Evolutionary conservation across 2,329 filamentous ascomycete genomes (phyloP), one percentile per base, ranked within the genome.

Genomic region (Xylariaceae sp.): DNA sequence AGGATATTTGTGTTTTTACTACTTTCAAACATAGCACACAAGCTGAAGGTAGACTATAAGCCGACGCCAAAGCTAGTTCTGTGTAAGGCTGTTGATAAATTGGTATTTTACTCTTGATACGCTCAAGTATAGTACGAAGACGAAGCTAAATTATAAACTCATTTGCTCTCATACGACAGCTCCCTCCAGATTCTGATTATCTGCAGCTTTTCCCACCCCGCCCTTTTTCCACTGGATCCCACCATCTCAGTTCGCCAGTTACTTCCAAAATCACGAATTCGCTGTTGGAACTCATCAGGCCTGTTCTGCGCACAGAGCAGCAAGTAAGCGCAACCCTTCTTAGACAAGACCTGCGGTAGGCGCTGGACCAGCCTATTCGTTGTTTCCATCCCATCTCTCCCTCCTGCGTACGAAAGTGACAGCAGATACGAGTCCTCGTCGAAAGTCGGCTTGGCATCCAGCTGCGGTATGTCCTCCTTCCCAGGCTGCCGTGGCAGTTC

Each of bases 171-270:
- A 38, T 42, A 40, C 31, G 42, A 38, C 42, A 37, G 42, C 19
- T 71, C 71, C 56, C 80, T 78, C 86, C 88, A 95, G 60, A 95
- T 86, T 60, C 90, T 79, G 53, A 97, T 71, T 55, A 98, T 85
- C 59, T 89, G 84, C 64, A 98, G 71, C 68, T 86, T 94, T 70
- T 98, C 93, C 90, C 91, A 95, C 0, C 93, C 93, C 22, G 86
- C 91, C 63, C 85, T 81, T 71, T 84, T 89, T 37, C 91, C 91
- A 64, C 89, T 96, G 40, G 74, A 77, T 6, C 87, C 85, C 4
- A 95, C 89, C 15, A 79, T 87, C 61, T 89, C 81, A 9, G 79
- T 87, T 47, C 64, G 73, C 93, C 91, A 97, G 1, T 22, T 16
- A 33, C 67, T 65, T 0, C 68, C 68, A 12, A 85, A 79, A 3